Evolutionary conservation across 2,329 filamentous ascomycete species (phyloP), one percentile per base, ranked within the genome.

Genomic region (Leptodontidium sp.): DNA sequence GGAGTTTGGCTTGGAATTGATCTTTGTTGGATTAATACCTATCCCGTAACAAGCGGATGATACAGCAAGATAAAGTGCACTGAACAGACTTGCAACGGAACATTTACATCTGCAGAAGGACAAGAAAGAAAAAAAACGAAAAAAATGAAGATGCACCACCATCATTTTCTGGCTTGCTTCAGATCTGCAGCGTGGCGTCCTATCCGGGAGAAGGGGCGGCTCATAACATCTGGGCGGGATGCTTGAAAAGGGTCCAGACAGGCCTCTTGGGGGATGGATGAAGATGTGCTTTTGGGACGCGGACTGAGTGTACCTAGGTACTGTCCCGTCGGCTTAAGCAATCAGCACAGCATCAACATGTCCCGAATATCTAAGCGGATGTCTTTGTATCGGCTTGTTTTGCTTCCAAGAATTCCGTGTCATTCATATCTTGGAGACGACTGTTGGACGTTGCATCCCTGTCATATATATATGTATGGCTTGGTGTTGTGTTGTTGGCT

Each of bases 131-230:
- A 29, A 15, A 52, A 29, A 52, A 52, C 7, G 9, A 40, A 40
- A 40, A 29, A 15, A 52, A 29, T 29, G 24, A 52, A 11, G 6
- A 26, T 52, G 49, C 52, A 55, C 3, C 17, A 38, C 52, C 29
- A 2, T 55, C 52, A 7, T 11, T 5, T 11, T 50, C 49, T 14
- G 15, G 43, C 4, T 3, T 26, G 29, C 14, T 38, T 26, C 11
- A 40, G 35, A 59, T 59, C 57, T 59, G 15, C 57, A 59, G 1
- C 17, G 32, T 59, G 35, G 38, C 57, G 57, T 40, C 57, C 35
- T 40, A 59, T 43, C 35, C 38, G 8, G 35, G n/a, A 29, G 11
- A 17, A 9, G 35, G n/a, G 14, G 35, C 1, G 38, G 12, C 45
- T 4, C 24, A 5, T n/a, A 24, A 43, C n/a, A 59, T 21, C 57